Conservation (phyloP, 1,139 yeast genomes). For the Torulaspora pretoriensis region DNA sequence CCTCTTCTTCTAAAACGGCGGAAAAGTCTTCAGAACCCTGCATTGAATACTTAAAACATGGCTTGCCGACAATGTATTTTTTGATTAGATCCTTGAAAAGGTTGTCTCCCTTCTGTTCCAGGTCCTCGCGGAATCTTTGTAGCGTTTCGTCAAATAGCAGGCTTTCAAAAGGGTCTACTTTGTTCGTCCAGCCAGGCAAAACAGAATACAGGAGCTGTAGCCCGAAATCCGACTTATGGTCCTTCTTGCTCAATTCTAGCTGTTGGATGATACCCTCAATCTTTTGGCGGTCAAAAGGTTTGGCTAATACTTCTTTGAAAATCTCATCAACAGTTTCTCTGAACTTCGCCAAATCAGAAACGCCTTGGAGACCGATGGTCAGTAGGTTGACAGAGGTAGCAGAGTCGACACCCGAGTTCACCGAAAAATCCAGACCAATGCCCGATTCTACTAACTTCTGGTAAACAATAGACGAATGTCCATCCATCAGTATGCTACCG, state of each 20-base stretch:
- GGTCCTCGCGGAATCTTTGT: conserved; percentile 56
- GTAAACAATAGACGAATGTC: conserved; percentile 87
- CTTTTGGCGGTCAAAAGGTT: conserved; percentile 55
- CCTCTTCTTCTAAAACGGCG: conserved; percentile 49
- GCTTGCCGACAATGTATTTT: conserved; percentile 48
- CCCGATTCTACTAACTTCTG: conserved; percentile 81
- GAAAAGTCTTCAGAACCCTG: conserved; percentile 57
- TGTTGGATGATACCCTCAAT: conserved; percentile 86
- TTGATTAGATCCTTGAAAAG: conserved; percentile 58
- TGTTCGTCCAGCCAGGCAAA: conserved; percentile 81
- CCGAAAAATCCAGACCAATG: conserved; percentile 78
- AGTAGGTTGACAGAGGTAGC: conserved; percentile 75
- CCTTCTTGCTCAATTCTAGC: conserved; percentile 75
- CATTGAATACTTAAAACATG: conserved; percentile 72
- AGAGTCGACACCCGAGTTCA: conserved; percentile 83
- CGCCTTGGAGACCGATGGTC: conserved; percentile 82
- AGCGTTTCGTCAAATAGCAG: conserved; percentile 64
- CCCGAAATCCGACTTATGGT: conserved; percentile 89
- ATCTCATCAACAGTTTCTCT: conserved; percentile 46
- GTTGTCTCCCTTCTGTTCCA: conserved; percentile 48
- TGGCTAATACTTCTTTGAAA: conserved; percentile 44
- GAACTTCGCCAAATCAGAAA: conserved; percentile 48
- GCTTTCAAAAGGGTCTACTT: conserved; percentile 62
- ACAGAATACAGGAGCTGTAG: conserved; percentile 68
- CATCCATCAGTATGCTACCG: conserved; percentile 73